Evolutionary conservation across 2,329 filamentous ascomycete species (phyloP), one percentile per base, ranked within the genome.

Genomic region (Fusarium virguliforme): DNA sequence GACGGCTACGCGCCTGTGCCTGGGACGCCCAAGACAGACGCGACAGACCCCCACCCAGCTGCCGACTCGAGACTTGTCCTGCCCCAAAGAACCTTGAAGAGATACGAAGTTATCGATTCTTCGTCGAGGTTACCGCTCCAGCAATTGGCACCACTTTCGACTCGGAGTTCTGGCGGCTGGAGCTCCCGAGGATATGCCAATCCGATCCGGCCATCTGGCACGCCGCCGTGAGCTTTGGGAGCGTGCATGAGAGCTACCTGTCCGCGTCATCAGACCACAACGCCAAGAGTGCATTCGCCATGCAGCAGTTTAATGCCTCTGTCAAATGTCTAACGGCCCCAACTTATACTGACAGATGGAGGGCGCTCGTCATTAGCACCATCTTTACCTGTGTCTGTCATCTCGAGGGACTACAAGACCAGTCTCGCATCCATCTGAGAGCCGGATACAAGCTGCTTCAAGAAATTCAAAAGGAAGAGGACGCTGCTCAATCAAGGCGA

Each of bases 121-220:
- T 64, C 28, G 22, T 53, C 1, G 43, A 64, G 5, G 54, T 60
- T 28, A 64, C 61, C 9, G 55, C 41, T 30, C 61, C 61, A 4
- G 41, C 61, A 6, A 13, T 64, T 15, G 43, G 54, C 12, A 56
- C 54, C 6, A 12, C 18, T 3, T 64, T 64, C 18, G 61, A 64
- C 38, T 35, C 61, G 1, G 55, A 43, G 8, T 64, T 62, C 28
- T 64, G 61, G 61, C 58, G 41, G 8, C 32, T 35, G 13, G 61
- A 64, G 34, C 28, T 64, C 18, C 61, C 61, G 3, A 59, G 34
- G 54, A 43, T 59, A 24, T 64, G 61, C 22, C 32, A 51, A 15
- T 22, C 61, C 4, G 61, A 64, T 35, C 54, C 61, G 5, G 54
- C 61, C n/a, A 18, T 64, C 22, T 64, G 61, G 55, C 61, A 64